A percentile compares a stretch with the other conserved stretches of the same genome.
Conservation (phyloP, 2,329 filamentous ascomycete genomes). For the Emergomyces pasteurianus region DNA sequence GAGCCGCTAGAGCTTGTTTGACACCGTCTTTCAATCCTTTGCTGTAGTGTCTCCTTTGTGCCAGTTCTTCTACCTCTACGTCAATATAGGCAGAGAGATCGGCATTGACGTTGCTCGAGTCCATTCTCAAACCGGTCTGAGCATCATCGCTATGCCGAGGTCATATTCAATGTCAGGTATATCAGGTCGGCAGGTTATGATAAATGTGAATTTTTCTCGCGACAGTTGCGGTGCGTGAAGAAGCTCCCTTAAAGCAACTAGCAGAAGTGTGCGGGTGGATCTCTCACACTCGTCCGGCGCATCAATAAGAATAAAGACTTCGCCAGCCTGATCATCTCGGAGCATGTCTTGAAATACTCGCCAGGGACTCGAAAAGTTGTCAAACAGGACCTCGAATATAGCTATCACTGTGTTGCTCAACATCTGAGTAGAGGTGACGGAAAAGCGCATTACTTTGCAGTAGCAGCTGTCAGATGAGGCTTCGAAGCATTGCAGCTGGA, state of each 20-base stretch:
- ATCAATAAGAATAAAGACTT: not conserved
- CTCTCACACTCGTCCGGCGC: not conserved
- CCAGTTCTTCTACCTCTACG: too few relatives aligned
- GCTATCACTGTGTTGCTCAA: not conserved
- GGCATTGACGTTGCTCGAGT: not conserved
- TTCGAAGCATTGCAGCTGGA: too few relatives aligned
- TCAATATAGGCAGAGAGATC: not conserved
- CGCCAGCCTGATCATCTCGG: not conserved
- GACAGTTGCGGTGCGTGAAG: not conserved
- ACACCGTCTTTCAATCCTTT: too few relatives aligned
- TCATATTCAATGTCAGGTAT: not conserved
- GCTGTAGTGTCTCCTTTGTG: not conserved
- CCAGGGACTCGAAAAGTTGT: not conserved
- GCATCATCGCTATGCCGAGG: not conserved
- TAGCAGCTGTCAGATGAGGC: too few relatives aligned
- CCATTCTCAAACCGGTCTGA: not conserved
- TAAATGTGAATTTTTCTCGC: not conserved
- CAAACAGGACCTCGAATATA: not conserved
- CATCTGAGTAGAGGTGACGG: not conserved
- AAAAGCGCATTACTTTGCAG: not conserved
- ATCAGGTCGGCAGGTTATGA: not conserved
- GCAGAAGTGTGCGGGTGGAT: not conserved
- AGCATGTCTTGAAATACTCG: not conserved
- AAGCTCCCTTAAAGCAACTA: not conserved
- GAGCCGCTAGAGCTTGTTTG: too few relatives aligned